Evolutionary conservation across 805 yeast species (phyloP), one percentile per base, ranked within the genome.

Genomic region (Kregervanrija fluxuum): DNA sequence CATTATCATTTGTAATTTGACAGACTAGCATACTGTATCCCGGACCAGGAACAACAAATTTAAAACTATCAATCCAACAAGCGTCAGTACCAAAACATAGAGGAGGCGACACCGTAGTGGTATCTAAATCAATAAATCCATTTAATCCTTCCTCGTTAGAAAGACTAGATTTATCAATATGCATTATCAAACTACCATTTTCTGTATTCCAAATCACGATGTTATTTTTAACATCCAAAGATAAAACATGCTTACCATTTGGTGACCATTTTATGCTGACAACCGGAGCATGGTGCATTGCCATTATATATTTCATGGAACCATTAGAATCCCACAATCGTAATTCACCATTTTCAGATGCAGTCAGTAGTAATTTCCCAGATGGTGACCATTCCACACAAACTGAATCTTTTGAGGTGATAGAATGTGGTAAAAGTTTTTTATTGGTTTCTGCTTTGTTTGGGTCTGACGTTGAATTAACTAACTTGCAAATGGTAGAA

Each of bases 311-410:
- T 47, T 75, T 68, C 34, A 87, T 66, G 30, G 74, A 71, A 0
- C 95, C 95, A 39, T 78, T 82, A 0, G 75, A 69, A 10, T 80
- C 74, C 95, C 95, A 89, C n/a, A 85, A 67, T 45, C 91, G 66
- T 8, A 89, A 54, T 53, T 84, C 91, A 11, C 96, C 96, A 54
- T 73, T 73, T 44, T 73, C 77, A 2, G 80, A 71, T 3, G 81
- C 84, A 0, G 90, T 82, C 11, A 83, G 69, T 3, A 88, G 60
- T 11, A 70, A 53, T 35, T 74, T 67, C 0, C 95, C 95, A 43
- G 66, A 64, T 1, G 82, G 81, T 11, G 86, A 74, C 95, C 95
- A 87, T 2, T 57, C 47, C 3, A 60, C 42, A 9, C 77, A 50
- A 3, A 75, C 44, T 8, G 57, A 57, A 22, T 61, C 64, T 32